These are phyloP conservation scores for Phalaenopsis aphrodite DNA, from an alignment of 106 monocot genomes.

Conservation along the genomic window DNA sequence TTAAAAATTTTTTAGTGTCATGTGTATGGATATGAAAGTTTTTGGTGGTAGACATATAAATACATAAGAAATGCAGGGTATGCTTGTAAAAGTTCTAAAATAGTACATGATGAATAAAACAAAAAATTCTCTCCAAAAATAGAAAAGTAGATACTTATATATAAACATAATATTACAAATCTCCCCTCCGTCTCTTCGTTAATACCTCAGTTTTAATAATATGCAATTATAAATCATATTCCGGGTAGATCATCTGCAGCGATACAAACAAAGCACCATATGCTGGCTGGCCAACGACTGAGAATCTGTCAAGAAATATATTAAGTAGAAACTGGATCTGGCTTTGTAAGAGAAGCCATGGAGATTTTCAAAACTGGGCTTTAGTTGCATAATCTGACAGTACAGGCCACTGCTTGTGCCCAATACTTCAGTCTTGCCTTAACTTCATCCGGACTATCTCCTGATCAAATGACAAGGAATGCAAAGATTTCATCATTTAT, in stretches of 20 bases:
- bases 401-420: slow-evolving; percentile 27
- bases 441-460: slow-evolving; percentile 24
- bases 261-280: not conserved
- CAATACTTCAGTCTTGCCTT: slow-evolving; percentile 27
- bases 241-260: not conserved
- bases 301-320: not conserved
- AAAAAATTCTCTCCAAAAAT: no score
- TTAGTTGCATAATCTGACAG: slow-evolving; percentile 25
- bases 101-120: no score
- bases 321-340: not conserved
- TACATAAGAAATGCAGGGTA: no score
- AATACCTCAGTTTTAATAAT: no score
- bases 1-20: no score
- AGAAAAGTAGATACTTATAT: no score
- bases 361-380: not conserved
- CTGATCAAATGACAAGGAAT: not conserved
- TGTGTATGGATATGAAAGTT: no score
- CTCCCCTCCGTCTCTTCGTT: no score
- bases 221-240: not conserved
- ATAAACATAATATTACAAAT: no score
- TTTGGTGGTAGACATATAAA: no score
- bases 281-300: not conserved
- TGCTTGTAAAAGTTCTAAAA: no score
- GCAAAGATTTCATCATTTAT: not conserved
- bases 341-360: not conserved